phyloP scores from a whole-genome alignment of 306 rosid species.

The Oxytropis ochrocephala region DNA sequence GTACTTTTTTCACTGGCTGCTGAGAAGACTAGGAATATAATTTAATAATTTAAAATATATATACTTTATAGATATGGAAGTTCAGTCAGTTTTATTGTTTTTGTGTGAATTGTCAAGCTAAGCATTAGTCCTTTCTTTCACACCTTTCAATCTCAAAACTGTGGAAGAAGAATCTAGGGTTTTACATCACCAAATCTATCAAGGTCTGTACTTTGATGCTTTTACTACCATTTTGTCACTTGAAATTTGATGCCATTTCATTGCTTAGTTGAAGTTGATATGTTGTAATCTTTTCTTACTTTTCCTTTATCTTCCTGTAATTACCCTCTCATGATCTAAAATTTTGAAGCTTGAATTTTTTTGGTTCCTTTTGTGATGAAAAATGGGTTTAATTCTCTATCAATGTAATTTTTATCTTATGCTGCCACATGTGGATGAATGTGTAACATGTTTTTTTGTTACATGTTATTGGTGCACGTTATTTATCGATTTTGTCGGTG shows the following conservation, averaged over 20 bases:
- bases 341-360: background rate
- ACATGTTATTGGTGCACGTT: too few relatives aligned
- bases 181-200: conserved; percentile 53
- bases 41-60: background rate
- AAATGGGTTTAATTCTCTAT: conserved; percentile 30
- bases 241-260: conserved; percentile 20
- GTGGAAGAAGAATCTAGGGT: conserved; percentile 80
- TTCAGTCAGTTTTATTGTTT: conserved; percentile 40
- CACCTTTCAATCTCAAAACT: conserved; percentile 54
- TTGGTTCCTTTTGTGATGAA: conserved; percentile 26
- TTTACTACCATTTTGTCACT: background rate
- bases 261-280: conserved; percentile 10
- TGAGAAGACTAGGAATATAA: background rate
- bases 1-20: background rate
- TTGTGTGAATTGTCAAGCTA: conserved; percentile 55
- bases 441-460: conserved; percentile 18
- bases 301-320: background rate
- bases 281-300: conserved; percentile 16
- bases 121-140: conserved; percentile 54
- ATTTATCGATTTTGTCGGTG: too few relatives aligned
- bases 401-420: conserved; percentile 16
- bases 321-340: background rate
- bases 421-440: conserved; percentile 25
- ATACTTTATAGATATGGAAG: conserved; percentile 36
- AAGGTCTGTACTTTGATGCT: conserved; percentile 50